Evolutionary conservation across 331 rosid species (phyloP), one percentile per base, ranked within the genome.

Genomic region (Telfairia occidentalis): DNA sequence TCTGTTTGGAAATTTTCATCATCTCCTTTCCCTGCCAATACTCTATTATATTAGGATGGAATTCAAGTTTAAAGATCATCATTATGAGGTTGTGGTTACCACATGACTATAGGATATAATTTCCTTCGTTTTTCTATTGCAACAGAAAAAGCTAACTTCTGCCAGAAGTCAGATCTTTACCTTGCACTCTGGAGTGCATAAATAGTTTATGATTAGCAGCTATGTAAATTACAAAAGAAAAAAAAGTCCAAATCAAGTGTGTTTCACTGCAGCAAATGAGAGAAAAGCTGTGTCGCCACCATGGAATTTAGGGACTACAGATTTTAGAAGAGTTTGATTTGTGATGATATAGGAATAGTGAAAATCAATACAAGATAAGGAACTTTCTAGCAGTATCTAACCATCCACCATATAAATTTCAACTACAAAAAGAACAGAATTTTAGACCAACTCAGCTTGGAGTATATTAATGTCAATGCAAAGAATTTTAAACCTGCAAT

Each of bases 1-100:
- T 88, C 94, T 26, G 90, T 86, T 73, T 58, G 80, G 42, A 78
- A 76, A 73, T 67, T 86, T 55, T 89, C 98, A 81, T 84, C 87
- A 77, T 86, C 90, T 57, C 83, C 74, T 67, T 42, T 46, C 6
- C 57, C 75, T 70, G 37, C 57, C 58, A 43, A 45, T 46, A 26
- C 11, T 42, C 74, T 3, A 2, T 21, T 5, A 24, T 19, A 21
- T n/a, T n/a, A 19, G 10, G 28, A 52, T 18, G 58, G 23, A 52
- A n/a, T 52, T 19, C 58, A 18, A 10, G 9, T 18, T n/a, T n/a
- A 59, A 38, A 4, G 19, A 65, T 8, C 28, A 7, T 34, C 70
- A 32, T 40, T 65, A n/a, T 65, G 32, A 38, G 73, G 32, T 21
- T 9, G 19, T 37, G 73, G 52, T 21, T 37, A 65, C 30, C 49